Evolutionary conservation across 1,139 yeast species (phyloP), one percentile per base, ranked within the genome.

Genomic region (Geotrichum phurueaensis): DNA sequence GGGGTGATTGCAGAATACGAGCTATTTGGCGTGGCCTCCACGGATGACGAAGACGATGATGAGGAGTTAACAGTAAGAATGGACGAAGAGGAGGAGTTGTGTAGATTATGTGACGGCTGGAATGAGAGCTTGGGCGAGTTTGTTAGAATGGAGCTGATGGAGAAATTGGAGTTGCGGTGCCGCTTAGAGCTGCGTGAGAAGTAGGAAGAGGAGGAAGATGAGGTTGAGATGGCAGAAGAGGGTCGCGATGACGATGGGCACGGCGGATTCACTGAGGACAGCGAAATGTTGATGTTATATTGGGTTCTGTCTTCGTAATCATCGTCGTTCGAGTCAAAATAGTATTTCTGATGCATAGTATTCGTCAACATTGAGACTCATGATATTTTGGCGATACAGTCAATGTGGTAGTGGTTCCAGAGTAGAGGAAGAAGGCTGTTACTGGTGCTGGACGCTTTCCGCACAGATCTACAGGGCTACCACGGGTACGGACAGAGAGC

Each of bases 11-110:
- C 18, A 13, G 58, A 55, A 39, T 36, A 50, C 6, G 58, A 50
- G 58, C 58, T 55, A 25, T 50, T 55, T n/a, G 58, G 58, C 12
- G 58, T 55, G 18, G 54, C 58, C 23, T 50, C 43, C 6, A 53
- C 58, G 51, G 58, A 55, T 22, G 47, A 39, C n/a, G 47, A 39
- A 39, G 47, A 39, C 20, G 47, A 39, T 5, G 49, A 53, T 12
- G 50, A 48, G 1, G 58, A 55, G 18, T 49, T 55, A 49, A 55
- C 51, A 5, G 58, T 50, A 48, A 36, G 53, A 25, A 55, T 55
- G 2, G 58, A 55, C 10, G 58, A 55, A 2, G 58, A 23, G 22
- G 47, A 25, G 1, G 58, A 55, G 45, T 50, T 49, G 36, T 54
- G 52, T 3, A 51, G 53, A 36, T 22, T 29, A 43, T 54, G 57